A percentile compares a stretch with the other conserved stretches of the same genome.
Evolutionary conservation across 495 filamentous ascomycete species (phyloP).

Genomic region (Penicillium cinerascens): DNA sequence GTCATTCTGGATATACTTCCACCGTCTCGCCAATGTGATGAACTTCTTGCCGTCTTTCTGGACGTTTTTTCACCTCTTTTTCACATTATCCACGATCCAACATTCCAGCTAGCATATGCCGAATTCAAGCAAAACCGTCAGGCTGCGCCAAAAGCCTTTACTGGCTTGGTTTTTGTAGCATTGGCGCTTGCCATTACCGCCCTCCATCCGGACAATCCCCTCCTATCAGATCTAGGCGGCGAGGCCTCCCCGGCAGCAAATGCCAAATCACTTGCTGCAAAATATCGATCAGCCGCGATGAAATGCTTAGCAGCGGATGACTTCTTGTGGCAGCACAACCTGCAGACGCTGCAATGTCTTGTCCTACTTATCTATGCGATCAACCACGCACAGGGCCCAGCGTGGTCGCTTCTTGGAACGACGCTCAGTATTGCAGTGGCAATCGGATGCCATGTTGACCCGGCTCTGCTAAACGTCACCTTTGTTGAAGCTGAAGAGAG

Average conservation of each 20-base stretch:
- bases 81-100: not conserved
- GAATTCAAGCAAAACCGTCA: not conserved
- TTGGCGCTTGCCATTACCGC: conserved; percentile 3
- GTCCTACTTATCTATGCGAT: conserved; percentile 12
- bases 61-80: conserved; percentile 5
- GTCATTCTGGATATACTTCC: not conserved
- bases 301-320: conserved; percentile 7
- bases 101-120: not conserved
- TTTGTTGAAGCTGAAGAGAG: conserved; percentile 6
- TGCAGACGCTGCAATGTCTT: not conserved
- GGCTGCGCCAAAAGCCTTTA: not conserved
- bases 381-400: conserved; percentile 10
- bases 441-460: conserved; percentile 13
- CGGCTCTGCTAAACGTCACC: conserved; percentile 1
- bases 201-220: not conserved
- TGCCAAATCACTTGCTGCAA: not conserved
- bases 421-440: conserved; percentile 11
- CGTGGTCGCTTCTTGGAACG: conserved; percentile 11
- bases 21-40: conserved; percentile 4
- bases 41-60: not conserved
- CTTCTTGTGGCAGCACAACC: conserved; percentile 10
- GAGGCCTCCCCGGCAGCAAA: not conserved
- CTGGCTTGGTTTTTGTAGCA: not conserved
- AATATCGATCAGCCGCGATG: conserved; percentile 6
- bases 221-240: not conserved